Percentiles rank a stretch among this genome's conserved stretches.
Evolutionary conservation across 495 filamentous ascomycete genomes (phyloP).

Genomic region (Penicillium malachiteum): DNA sequence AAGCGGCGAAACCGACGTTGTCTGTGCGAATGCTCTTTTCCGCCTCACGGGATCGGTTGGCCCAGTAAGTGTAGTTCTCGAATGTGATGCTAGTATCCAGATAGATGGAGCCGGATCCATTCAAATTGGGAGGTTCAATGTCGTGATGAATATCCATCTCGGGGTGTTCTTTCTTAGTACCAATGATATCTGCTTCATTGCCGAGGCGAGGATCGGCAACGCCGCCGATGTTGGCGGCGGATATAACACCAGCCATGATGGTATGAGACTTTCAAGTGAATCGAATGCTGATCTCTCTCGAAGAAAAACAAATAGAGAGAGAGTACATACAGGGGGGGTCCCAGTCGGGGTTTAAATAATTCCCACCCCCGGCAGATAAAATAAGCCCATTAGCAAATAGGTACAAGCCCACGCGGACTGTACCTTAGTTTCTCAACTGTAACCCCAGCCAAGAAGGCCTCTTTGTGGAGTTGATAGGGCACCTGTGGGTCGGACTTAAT

Average conservation of each 20-base stretch:
- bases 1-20: constrained; percentile 2
- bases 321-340: neutral
- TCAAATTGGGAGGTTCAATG: constrained; percentile 7
- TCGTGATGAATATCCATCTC: constrained; percentile 9
- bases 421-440: neutral
- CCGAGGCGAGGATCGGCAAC: constrained; percentile 16
- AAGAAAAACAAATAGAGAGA: neutral
- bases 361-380: neutral
- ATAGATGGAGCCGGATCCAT: constrained; percentile 11
- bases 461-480: neutral
- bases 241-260: constrained; percentile 13
- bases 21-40: constrained; percentile 20
- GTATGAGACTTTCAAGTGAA: neutral
- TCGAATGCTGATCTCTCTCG: neutral
- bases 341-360: neutral
- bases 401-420: neutral
- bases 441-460: neutral
- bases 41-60: constrained; percentile 23
- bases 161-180: constrained; percentile 14
- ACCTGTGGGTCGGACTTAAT: constrained; percentile 3
- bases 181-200: constrained; percentile 16
- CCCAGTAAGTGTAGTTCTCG: constrained; percentile 37
- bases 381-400: neutral
- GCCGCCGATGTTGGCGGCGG: constrained; percentile 16
- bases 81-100: constrained; percentile 30